Evolutionary conservation across 768 basidiomycete species (phyloP), one percentile per base, ranked within the genome.

Genomic region (Collybia nuda): DNA sequence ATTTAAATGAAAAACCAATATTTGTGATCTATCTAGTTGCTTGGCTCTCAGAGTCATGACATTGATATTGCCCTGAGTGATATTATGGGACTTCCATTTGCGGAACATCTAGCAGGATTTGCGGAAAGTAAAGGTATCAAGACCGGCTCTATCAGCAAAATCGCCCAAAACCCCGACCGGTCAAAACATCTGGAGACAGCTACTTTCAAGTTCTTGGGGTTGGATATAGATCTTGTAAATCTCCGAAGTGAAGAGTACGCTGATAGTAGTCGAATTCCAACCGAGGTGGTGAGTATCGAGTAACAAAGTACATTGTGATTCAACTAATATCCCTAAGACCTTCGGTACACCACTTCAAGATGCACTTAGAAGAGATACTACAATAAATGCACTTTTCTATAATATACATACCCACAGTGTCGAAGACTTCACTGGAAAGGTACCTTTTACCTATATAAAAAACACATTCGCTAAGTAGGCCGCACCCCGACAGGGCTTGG

Each of bases 171-270:
- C 63, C 96, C 97, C 0, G 93, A 94, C 37, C 96, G 98, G 71
- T 95, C 92, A 26, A 99, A 99, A 64, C 97, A 99, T 69, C 79
- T 99, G 24, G 96, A 98, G 70, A 98, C 97, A 1, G 95, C 95
- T 2, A 86, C 86, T 37, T 86, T 93, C 35, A 84, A 81, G 38
- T 70, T 98, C 28, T 74, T 91, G 47, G 93, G 80, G 2, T 70
- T 90, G 40, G 91, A 94, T 51, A 74, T 98, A 41, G 97, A 99
- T 66, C 85, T 97, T 55, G 97, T 98, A 2, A 98, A 98, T 62
- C 72, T 98, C 48, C 74, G 97, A 55, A 90, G 86, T 55, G 97
- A 99, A 67, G 90, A 87, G 54, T 99, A 99, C 69, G 85, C 92
- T 0, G 78, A 81, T 32, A 77, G 84, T 42, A 95, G 91, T 67